Evolutionary conservation across 202 grass and related monocot species (phyloP), one percentile per base, ranked within the genome.

Genomic region (Zoysia matrella): DNA sequence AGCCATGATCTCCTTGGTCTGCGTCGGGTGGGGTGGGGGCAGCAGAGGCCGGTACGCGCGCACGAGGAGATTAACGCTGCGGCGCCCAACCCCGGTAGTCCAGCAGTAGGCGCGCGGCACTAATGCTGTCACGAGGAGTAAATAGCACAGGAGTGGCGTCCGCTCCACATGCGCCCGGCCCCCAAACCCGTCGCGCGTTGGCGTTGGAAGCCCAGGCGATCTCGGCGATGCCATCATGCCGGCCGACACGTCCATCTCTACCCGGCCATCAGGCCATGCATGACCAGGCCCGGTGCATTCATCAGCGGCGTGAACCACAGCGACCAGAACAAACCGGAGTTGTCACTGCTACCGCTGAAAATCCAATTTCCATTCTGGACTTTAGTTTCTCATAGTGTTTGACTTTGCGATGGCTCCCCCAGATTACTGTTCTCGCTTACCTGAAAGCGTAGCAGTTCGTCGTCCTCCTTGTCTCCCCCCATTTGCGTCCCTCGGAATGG

Each of bases 81-180:
- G 11, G 12, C 36, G 36, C 52, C 82, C 83, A 78, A 85, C 58
- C 48, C 11, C 1, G 42, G 30, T 36, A 36, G 30, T 36, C 7
- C 2, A 16, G 11, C 1, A 1, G 65, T 65, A 85, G 87, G 76
- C 43, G 53, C 63, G 80, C 51, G 42, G 36, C 12, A 56, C 82
- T 68, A 85, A 85, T 89, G 87, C 15, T 18, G 65, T 89, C 77
- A 89, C 87, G 82, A 84, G 87, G 66, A 77, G 57, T 85, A 85
- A 89, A 80, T 60, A n/a, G 2, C 64, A 18, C 10, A 46, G 71
- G 55, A 46, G 71, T 48, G 67, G 45, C 57, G 47, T 42, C 47
- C 47, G 2, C 55, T 47, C 60, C 57, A 39, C 42, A 2, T 15
- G 12, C 44, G 44, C 47, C 36, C 14, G 48, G 30, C 30, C 30